Evolutionary conservation across 1,284 basidiomycete species (phyloP), one percentile per base, ranked within the genome.

Genomic region (Rhodotorula sp.): DNA sequence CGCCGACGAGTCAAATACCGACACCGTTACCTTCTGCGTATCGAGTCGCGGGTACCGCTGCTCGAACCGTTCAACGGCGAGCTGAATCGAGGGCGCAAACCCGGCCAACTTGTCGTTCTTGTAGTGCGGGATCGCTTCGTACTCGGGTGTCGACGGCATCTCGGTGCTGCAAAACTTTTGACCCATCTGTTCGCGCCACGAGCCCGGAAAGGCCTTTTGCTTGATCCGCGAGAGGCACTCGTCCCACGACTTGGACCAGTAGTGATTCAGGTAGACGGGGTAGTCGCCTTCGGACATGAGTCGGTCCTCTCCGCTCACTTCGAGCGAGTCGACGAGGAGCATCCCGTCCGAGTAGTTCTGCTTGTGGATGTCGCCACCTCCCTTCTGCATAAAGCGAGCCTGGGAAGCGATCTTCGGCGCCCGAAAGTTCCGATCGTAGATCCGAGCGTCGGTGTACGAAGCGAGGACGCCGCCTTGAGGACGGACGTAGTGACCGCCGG

Each of bases 201-300:
- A 66, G 15, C 64, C 64, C 16, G 64, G 64, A 49, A 61, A 66
- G 14, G 64, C 64, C 55, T 66, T 47, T 58, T 66, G 64, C 49
- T 60, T 66, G 64, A 66, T 66, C 19, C 43, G 28, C 34, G 15
- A 26, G 23, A 66, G 57, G 49, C 64, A 66, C 34, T 54, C 64
- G 10, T 66, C 64, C 48, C 47, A 66, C 16, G 15, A 19, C 57
- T 54, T 60, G 8, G 45, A n/a, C 64, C 64, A 66, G 49, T 66
- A 66, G 26, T 66, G 64, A n/a, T 66, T 48, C 14, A 60, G 34
- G 48, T 60, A 59, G 34, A 66, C n/a, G 8, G 64, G 57, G 14
- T 59, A 66, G 8, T n/a, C 48, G 3, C n/a, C 38, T 23, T 31
- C 28, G 14, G n/a, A 48, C 49, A 60, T 21, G 31, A 49, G 47